These are phyloP conservation scores for Aspergillus clavatus DNA, from an alignment of 2,329 filamentous ascomycete genomes.

Conservation along the genomic window DNA sequence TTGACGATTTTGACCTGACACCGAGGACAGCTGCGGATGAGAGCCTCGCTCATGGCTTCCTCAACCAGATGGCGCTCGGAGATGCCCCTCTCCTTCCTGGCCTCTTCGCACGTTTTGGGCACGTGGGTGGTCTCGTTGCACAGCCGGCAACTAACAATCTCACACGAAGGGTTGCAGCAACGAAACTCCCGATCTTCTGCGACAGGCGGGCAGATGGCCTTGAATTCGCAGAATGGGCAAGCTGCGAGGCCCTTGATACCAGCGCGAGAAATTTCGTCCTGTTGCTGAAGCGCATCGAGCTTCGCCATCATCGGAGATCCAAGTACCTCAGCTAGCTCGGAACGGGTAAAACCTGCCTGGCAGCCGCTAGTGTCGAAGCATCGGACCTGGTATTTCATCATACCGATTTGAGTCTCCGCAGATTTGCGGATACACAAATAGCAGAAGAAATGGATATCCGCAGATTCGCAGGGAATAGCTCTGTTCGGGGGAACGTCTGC, in stretches of 20 bases:
- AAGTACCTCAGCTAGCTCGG: constrained; percentile 55
- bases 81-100: constrained; percentile 54
- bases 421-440: constrained; percentile 58
- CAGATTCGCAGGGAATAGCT: constrained; percentile 63
- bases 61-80: constrained; percentile 65
- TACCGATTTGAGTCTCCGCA: constrained; percentile 64
- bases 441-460: constrained; percentile 64
- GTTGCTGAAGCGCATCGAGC: constrained; percentile 67
- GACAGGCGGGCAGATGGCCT: constrained; percentile 64
- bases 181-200: constrained; percentile 67
- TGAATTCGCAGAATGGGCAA: constrained; percentile 80
- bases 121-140: constrained; percentile 67
- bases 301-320: constrained; percentile 55
- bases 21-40: constrained; percentile 65
- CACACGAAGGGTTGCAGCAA: constrained; percentile 64
- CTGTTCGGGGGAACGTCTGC: constrained; percentile 61
- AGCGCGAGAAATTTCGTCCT: constrained; percentile 63
- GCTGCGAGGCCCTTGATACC: constrained; percentile 66
- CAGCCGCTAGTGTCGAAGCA: constrained; percentile 71
- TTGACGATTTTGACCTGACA: constrained; percentile 76
- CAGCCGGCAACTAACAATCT: constrained; percentile 59
- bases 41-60: constrained; percentile 75
- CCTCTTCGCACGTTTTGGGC: constrained; percentile 67
- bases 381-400: constrained; percentile 60
- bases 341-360: constrained; percentile 53